Percentiles rank a stretch among this genome's conserved stretches.
These are phyloP conservation scores for Phytophthora chlamydospora DNA, from an alignment of 352 stramenopile genomes.

Conservation along the genomic window DNA sequence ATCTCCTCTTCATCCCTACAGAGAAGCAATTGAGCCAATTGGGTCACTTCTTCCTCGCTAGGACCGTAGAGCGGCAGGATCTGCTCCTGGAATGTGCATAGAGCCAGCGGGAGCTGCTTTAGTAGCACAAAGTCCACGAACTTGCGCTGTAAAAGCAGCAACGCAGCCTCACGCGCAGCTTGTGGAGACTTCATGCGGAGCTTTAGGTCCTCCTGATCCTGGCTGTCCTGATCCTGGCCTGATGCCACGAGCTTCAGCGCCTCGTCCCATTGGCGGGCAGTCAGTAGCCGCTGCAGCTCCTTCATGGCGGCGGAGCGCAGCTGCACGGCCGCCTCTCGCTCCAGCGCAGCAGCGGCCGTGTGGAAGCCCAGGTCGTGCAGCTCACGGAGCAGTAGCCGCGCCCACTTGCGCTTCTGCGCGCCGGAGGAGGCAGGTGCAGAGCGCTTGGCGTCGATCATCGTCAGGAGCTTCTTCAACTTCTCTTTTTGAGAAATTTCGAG, in stretches of 20 bases:
- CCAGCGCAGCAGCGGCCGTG: slow-evolving; percentile 48
- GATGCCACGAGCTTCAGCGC: slow-evolving; percentile 51
- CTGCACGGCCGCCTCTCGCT: slow-evolving; percentile 63
- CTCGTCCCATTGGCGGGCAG: slow-evolving; percentile 53
- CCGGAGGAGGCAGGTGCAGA: no score
- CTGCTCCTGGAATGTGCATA: slow-evolving; percentile 71
- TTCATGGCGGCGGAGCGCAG: slow-evolving; percentile 65
- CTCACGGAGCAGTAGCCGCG: slow-evolving; percentile 72
- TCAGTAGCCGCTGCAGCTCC: slow-evolving; percentile 48
- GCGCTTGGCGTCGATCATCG: slow-evolving; percentile 11
- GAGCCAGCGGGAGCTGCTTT: slow-evolving; percentile 44
- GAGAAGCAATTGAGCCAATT: slow-evolving; percentile 65
- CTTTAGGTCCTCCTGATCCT: background rate
- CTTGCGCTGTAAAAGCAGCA: slow-evolving; percentile 75
- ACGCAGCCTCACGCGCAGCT: slow-evolving; percentile 43
- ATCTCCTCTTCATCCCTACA: slow-evolving; percentile 51
- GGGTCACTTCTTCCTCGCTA: slow-evolving; percentile 53
- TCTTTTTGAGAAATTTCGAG: no score
- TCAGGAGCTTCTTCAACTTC: slow-evolving; percentile 2
- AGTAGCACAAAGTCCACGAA: slow-evolving; percentile 58
- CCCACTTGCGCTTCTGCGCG: slow-evolving; percentile 52
- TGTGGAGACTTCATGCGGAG: slow-evolving; percentile 53
- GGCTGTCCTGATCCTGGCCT: background rate
- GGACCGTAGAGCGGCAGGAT: slow-evolving; percentile 56
- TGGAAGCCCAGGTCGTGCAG: slow-evolving; percentile 74